Evolutionary conservation across 805 yeast species (phyloP).

Genomic region (Starmera pachycereana): DNA sequence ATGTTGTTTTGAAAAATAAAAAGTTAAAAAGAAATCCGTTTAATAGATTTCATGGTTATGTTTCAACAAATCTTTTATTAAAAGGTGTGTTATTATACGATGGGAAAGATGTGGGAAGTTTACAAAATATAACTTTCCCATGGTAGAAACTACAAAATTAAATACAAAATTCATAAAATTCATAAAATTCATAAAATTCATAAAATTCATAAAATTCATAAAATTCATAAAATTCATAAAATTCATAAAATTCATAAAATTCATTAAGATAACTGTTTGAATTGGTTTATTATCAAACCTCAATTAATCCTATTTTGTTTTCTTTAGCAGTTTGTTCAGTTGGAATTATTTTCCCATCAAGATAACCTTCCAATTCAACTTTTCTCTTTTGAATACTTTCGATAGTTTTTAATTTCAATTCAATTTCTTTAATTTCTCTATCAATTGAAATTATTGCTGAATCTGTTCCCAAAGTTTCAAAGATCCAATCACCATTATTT

Average conservation of each 20-base stretch:
- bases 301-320: neutral
- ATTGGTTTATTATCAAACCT: neutral
- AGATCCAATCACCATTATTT: conserved; percentile 44
- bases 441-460: conserved; percentile 61
- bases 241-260: no score
- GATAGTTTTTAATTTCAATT: conserved; percentile 48
- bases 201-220: neutral
- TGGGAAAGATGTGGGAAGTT: neutral
- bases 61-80: conserved; percentile 7
- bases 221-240: neutral
- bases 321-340: neutral
- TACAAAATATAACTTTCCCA: neutral
- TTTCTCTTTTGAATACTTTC: conserved; percentile 51
- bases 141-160: neutral
- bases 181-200: neutral
- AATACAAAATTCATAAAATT: neutral
- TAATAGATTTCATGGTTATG: conserved; percentile 29
- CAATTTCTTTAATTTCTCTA: conserved; percentile 62
- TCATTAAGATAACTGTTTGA: neutral
- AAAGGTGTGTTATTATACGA: conserved; percentile 4
- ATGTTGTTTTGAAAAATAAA: conserved; percentile 33
- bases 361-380: conserved; percentile 35
- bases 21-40: conserved; percentile 50
- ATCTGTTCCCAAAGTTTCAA: conserved; percentile 56
- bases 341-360: conserved; percentile 11